A percentile compares a stretch with the other conserved stretches of the same genome.
phyloP scores from a whole-genome alignment of 2,329 filamentous ascomycete species.

The Mariannaea elegans region DNA sequence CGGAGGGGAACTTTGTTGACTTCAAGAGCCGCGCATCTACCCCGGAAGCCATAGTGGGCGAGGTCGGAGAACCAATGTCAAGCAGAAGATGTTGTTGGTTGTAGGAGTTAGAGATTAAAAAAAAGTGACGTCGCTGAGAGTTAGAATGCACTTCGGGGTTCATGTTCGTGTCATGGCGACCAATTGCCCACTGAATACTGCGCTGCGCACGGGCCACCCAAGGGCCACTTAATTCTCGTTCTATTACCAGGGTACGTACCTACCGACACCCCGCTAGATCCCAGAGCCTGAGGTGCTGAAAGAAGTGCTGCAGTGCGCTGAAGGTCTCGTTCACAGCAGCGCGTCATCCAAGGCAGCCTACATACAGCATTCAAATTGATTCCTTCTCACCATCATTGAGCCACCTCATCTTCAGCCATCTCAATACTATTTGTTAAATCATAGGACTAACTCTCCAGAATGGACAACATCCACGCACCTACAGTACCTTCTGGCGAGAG shows the following conservation, averaged over 20 bases:
- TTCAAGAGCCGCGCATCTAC: slow-evolving; percentile 90
- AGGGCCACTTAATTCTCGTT: too few species aligned
- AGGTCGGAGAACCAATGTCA: slow-evolving; percentile 27
- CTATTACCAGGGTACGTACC: too few species aligned
- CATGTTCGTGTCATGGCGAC: slow-evolving; percentile 1
- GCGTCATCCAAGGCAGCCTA: slow-evolving; percentile 32
- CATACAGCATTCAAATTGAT: not conserved
- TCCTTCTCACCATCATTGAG: not conserved
- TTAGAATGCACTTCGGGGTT: not conserved
- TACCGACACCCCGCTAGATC: too few species aligned
- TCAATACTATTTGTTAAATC: not conserved
- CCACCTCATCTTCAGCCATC: not conserved
- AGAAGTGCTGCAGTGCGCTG: slow-evolving; percentile 1
- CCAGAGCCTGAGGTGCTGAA: not conserved
- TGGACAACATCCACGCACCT: slow-evolving; percentile 67
- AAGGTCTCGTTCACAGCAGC: slow-evolving; percentile 11
- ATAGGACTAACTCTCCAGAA: slow-evolving; percentile 42
- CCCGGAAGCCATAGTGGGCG: slow-evolving; percentile 74
- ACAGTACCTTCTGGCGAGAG: slow-evolving; percentile 78
- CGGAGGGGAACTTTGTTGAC: slow-evolving; percentile 91
- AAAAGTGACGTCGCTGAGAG: slow-evolving; percentile 44
- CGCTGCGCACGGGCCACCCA: slow-evolving; percentile 18
- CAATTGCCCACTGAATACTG: not conserved
- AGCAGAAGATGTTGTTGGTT: slow-evolving; percentile 33
- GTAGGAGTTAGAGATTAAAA: slow-evolving; percentile 29